Base-by-base conservation (phyloP, 2,329 filamentous ascomycete species). In the Cercospora sp. region DNA sequence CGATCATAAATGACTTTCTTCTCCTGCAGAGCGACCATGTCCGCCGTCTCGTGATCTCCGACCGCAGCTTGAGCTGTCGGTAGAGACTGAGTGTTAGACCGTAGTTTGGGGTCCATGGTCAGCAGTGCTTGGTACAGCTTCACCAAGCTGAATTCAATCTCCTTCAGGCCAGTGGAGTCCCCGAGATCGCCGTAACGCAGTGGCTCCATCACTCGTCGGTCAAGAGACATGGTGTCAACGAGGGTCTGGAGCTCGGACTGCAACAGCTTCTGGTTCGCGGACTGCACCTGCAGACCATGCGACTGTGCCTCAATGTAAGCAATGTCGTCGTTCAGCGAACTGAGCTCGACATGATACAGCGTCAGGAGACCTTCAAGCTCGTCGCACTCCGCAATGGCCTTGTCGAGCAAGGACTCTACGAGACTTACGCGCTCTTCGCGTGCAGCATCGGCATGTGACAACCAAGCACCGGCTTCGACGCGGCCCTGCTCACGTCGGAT, bases 231-330 rank as follows among this genome's bases (percentile, higher is more conserved):
- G 0, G 93, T 97, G 73, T 94, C 90, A 26, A 99, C 86, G n/a
- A 98, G 84, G 37, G 90, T 91, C 78, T 96, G 89, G 1, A 99
- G 86, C 79, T 99, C 95, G 70, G 90, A 92, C 79, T 94, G 93
- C 58, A 99, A 86, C 30, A 97, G 86, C 79, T 97, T 97, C 79
- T 99, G 95, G 75, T 99, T 99, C 49, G 95, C 93, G 21, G 94
- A 94, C 80, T 98, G 95, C 6, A 99, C 94, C 76, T 99, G 95
- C 58, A 99, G 83, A 83, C 95, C 95, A 81, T 99, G 94, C 6
- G 93, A 94, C 80, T 99, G 95, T 1, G 95, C 93, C 82, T 99
- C 95, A 72, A 99, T 98, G 78, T 96, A 98, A 3, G 93, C 90
- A 74, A 99, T 96, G 75, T 99, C 95, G 61, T 98, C 94, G 66